Conservation (phyloP, 352 stramenopile genomes). For the Phytophthora tentaculata region DNA sequence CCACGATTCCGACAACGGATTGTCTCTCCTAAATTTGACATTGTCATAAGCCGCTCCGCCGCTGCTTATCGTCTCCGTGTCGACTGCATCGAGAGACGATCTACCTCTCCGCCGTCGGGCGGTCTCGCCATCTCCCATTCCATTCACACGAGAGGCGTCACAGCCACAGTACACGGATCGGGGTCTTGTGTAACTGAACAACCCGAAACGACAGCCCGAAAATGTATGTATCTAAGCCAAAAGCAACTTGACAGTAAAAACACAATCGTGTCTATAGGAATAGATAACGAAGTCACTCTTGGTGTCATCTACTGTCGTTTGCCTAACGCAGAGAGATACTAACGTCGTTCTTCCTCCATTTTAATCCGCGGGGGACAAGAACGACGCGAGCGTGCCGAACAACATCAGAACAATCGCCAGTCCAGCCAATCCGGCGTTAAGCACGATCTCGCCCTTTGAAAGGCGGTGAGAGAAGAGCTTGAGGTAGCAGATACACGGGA, state of each 20-base stretch:
- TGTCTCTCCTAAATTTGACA: constrained; percentile 16
- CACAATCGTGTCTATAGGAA: too few relatives aligned
- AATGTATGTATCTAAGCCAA: constrained; percentile 20
- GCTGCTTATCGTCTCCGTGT: constrained; percentile 19
- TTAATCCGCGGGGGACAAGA: constrained; percentile 72
- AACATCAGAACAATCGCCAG: constrained; percentile 76
- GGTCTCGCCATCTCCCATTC: constrained; percentile 19
- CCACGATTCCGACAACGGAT: constrained; percentile 13
- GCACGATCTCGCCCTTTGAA: constrained; percentile 49
- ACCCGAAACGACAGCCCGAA: constrained; percentile 10
- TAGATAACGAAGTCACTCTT: too few relatives aligned
- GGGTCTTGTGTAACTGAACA: constrained; percentile 6
- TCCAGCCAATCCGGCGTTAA: constrained; percentile 63
- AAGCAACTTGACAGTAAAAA: too few relatives aligned
- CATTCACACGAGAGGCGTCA: constrained; percentile 13
- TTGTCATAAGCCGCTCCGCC: constrained; percentile 6
- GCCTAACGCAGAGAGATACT: constrained; percentile 1
- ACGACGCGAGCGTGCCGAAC: constrained; percentile 81
- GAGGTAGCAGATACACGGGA: constrained; percentile 86
- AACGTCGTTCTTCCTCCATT: background rate
- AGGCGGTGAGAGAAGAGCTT: constrained; percentile 76
- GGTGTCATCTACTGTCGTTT: constrained; percentile 23
- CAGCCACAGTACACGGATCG: constrained; percentile 1
- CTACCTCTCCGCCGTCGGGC: constrained; percentile 9
- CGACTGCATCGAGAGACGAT: background rate